Conservation (phyloP, 306 rosid species). For the Carpinus viminea region DNA sequence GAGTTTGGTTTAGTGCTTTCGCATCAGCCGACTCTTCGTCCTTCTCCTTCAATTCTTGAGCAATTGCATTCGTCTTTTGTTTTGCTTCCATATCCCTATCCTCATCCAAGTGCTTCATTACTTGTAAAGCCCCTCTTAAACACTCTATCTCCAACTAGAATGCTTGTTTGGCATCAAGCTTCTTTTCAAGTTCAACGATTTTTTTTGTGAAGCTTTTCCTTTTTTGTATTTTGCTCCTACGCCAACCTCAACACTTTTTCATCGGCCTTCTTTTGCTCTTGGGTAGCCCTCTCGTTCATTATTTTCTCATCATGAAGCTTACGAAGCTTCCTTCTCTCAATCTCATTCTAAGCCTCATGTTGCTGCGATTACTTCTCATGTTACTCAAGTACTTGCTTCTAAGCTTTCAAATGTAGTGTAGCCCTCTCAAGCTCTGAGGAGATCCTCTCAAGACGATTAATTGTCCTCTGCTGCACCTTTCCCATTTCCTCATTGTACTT, state of each 20-base stretch:
- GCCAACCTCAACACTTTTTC: conserved; percentile 60
- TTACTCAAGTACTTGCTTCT: conserved; percentile 44
- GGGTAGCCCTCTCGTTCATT: conserved; percentile 64
- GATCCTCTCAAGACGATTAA: conserved; percentile 32
- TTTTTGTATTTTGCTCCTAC: conserved; percentile 67
- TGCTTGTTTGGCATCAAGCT: conserved; percentile 73
- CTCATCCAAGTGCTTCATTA: conserved; percentile 66
- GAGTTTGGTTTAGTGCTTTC: conserved; percentile 49
- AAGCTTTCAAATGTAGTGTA: conserved; percentile 40
- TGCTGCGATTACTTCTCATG: conserved; percentile 52
- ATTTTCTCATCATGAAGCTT: conserved; percentile 43
- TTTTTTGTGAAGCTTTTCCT: conserved; percentile 50
- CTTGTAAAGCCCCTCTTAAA: conserved; percentile 67
- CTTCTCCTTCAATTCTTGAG: conserved; percentile 50
- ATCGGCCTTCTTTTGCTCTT: conserved; percentile 70
- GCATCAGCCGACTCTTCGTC: conserved; percentile 50
- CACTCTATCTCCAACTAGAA: conserved; percentile 63
- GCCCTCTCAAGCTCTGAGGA: conserved; percentile 44
- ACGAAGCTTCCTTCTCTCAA: conserved; percentile 50
- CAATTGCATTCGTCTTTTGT: conserved; percentile 48
- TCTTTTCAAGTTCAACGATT: conserved; percentile 58
- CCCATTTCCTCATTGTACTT: conserved; percentile 51
- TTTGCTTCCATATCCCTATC: conserved; percentile 53
- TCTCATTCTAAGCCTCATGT: conserved; percentile 46
- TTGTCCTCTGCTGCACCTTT: conserved; percentile 39